Base-by-base conservation (phyloP, 2,329 filamentous ascomycete species). In the Sarocladium brachiariae region DNA sequence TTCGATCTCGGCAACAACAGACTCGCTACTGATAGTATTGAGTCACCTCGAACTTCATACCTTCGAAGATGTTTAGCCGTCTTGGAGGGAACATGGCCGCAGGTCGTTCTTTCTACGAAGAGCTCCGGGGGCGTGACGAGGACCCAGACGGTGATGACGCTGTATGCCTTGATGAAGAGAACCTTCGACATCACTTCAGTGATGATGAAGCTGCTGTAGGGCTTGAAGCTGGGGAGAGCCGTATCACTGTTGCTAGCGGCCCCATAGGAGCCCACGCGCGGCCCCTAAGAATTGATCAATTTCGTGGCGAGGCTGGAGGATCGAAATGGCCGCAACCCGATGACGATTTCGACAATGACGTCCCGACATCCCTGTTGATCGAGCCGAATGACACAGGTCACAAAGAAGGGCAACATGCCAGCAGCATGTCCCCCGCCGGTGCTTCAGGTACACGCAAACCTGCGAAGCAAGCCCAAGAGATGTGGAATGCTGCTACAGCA, bases 291-390 rank as follows among this genome's bases (percentile, higher is more conserved):
- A 3, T 4, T 5, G 11, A 3, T 31, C 30, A 8, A 31, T 11
- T 11, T 7, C 18, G 18, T n/a, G 8, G 16, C 8, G 46, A 31
- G 8, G 31, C 9, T 33, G 19, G 31, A 13, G 33, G 54, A 31
- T 45, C 59, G 13, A 55, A 57, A 51, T 65, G 62, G 66, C 52
- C 58, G 27, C 49, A 53, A 4, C 59, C 71, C 14, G 76, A 80
- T 25, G 74, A 79, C 2, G 74, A 78, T 25, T 67, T 62, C 4
- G 75, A 78, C 51, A 81, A 83, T 50, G 81, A 84, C 58, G 81
- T 85, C 0, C 82, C 82, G 0, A 77, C 75, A 16, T 86, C 82
- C 2, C 67, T 86, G 16, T 63, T 86, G 16, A 75, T 86, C 18
- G 82, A 86, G 60, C 70, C 65, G 4, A 73, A 74, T 45, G 66